Evolutionary conservation across 805 yeast genomes (phyloP).

Genomic region (Starmerella sp.): DNA sequence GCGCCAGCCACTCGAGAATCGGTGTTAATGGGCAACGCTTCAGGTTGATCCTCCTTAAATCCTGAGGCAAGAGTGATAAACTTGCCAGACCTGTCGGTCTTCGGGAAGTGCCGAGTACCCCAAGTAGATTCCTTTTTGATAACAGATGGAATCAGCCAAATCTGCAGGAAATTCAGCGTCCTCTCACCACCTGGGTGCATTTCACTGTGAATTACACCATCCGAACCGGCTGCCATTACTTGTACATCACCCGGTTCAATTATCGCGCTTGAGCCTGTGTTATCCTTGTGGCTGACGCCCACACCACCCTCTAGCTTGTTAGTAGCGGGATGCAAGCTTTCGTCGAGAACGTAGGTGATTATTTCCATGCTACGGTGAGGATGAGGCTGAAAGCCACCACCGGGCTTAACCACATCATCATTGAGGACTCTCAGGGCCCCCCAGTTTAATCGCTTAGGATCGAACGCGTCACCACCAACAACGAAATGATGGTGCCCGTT

Average conservation of each 20-base stretch:
- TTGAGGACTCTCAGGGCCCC: slow-evolving; percentile 17
- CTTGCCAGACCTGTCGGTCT: slow-evolving; percentile 4
- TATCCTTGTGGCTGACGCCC: slow-evolving; percentile 14
- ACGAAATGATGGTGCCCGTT: slow-evolving; percentile 7
- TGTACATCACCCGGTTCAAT: slow-evolving; percentile 18
- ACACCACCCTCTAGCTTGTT: slow-evolving; percentile 11
- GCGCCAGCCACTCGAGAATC: slow-evolving; percentile 5
- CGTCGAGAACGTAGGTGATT: slow-evolving; percentile 7
- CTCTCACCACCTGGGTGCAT: background rate
- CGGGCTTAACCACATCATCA: slow-evolving; percentile 12
- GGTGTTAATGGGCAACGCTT: background rate
- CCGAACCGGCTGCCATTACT: slow-evolving; percentile 16
- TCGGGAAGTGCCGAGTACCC: slow-evolving; percentile 18
- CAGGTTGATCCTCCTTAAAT: background rate
- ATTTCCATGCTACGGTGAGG: slow-evolving; percentile 19
- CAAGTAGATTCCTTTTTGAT: slow-evolving; percentile 9
- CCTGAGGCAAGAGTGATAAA: slow-evolving; percentile 14
- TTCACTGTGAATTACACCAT: slow-evolving; percentile 16
- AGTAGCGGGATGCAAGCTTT: slow-evolving; percentile 9
- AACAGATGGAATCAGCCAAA: slow-evolving; percentile 16
- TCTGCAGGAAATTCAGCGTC: slow-evolving; percentile 11
- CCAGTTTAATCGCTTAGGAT: slow-evolving; percentile 15
- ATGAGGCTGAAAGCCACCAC: slow-evolving; percentile 15
- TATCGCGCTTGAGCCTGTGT: slow-evolving; percentile 11
- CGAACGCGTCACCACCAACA: slow-evolving; percentile 12